phyloP scores from a whole-genome alignment of 257 asterid genomes.

The Petrea volubilis region DNA sequence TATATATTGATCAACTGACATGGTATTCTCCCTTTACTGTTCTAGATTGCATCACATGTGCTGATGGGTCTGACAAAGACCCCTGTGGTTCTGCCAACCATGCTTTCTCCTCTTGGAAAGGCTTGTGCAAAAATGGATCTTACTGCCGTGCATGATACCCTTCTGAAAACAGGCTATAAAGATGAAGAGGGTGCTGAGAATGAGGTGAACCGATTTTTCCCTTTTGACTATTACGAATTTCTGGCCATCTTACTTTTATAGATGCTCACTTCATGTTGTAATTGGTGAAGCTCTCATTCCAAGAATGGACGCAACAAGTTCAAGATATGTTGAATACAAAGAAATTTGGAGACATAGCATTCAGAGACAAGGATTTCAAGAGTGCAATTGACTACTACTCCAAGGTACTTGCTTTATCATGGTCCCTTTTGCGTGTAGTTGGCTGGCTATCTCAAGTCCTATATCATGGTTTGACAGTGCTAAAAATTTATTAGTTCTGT shows the following conservation, averaged over 20 bases:
- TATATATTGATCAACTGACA: not conserved
- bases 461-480: not conserved
- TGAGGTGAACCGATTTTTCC: constrained; percentile 72
- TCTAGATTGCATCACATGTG: constrained; percentile 73
- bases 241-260: not conserved
- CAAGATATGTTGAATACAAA: constrained; percentile 95
- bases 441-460: not conserved
- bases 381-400: constrained; percentile 84
- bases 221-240: no score
- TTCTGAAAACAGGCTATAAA: constrained; percentile 94
- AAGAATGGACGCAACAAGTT: constrained; percentile 99
- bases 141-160: constrained; percentile 87
- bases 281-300: constrained; percentile 84
- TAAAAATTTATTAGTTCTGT: not conserved
- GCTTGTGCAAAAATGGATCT: constrained; percentile 97
- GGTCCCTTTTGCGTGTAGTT: not conserved
- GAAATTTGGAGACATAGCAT: constrained; percentile 90
- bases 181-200: constrained; percentile 99
- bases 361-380: constrained; percentile 93
- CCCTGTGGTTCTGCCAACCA: constrained; percentile 66
- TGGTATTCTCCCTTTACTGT: not conserved
- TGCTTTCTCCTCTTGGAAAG: constrained; percentile 96
- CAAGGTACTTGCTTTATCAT: constrained; percentile 49
- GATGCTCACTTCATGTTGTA: constrained; percentile 5
- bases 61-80: constrained; percentile 83